Conservation (phyloP, 495 filamentous ascomycete genomes). For the Pyronema omphalodes region DNA sequence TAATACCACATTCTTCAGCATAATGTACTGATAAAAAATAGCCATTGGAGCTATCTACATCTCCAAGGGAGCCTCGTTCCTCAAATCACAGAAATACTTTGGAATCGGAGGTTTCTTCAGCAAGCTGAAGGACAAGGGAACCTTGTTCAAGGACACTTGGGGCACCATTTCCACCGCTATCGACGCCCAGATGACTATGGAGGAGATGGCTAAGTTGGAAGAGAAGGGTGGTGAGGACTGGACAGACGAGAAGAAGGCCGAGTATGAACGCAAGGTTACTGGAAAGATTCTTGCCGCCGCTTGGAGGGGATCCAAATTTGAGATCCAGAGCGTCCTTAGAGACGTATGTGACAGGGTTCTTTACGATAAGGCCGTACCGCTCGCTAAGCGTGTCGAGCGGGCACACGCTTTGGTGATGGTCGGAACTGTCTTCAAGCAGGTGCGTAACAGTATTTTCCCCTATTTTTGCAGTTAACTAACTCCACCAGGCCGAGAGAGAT, state of each 20-base stretch:
- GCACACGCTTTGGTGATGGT: constrained; percentile 75
- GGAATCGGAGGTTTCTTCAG: constrained; percentile 90
- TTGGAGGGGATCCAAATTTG: constrained; percentile 91
- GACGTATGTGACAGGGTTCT: constrained; percentile 35
- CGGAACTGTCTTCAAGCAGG: constrained; percentile 75
- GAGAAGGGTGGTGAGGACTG: constrained; percentile 91
- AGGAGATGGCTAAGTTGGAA: constrained; percentile 94
- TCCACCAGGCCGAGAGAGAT: constrained; percentile 58
- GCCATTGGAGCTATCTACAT: constrained; percentile 82
- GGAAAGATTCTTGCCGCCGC: constrained; percentile 97
- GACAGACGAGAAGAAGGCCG: constrained; percentile 95
- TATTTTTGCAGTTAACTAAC: constrained; percentile 6
- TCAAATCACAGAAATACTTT: constrained; percentile 92
- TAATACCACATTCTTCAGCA: not conserved
- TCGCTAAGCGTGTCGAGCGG: constrained; percentile 74
- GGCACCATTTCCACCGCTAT: constrained; percentile 94
- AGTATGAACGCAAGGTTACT: constrained; percentile 86
- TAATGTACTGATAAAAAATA: constrained; percentile 6
- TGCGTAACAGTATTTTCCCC: constrained; percentile 28
- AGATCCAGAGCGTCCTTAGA: constrained; percentile 82
- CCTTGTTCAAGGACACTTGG: constrained; percentile 94
- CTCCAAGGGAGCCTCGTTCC: constrained; percentile 64
- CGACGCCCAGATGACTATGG: constrained; percentile 94
- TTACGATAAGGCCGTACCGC: constrained; percentile 61
- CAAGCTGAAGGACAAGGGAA: constrained; percentile 89